Evolutionary conservation across 108 stramenopile genomes (phyloP).

Genomic region (Ochromonas danica): DNA sequence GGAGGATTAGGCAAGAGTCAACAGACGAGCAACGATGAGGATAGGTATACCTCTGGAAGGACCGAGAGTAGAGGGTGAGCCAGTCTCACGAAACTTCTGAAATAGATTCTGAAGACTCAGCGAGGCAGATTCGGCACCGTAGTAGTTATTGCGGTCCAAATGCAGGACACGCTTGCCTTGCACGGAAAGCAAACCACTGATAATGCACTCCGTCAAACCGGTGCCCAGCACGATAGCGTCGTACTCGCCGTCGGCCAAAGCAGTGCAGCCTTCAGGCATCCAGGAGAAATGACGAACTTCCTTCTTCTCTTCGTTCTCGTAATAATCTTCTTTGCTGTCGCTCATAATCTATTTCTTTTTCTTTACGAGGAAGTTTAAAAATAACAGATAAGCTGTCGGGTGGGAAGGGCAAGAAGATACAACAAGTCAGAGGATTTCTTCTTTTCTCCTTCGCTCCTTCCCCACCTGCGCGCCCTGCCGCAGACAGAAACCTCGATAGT

Average conservation of each 20-base stretch:
- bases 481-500: no score
- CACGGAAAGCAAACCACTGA: slow-evolving; percentile 86
- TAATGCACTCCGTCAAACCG: slow-evolving; percentile 96
- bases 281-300: neutral
- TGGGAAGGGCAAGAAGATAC: no score
- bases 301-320: neutral
- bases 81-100: slow-evolving; percentile 75
- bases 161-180: slow-evolving; percentile 90
- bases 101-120: slow-evolving; percentile 83
- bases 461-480: no score
- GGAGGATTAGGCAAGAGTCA: no score
- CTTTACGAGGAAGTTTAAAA: no score
- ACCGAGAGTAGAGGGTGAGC: slow-evolving; percentile 37
- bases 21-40: no score
- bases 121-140: slow-evolving; percentile 96
- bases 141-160: slow-evolving; percentile 95
- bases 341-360: neutral
- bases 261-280: slow-evolving; percentile 67
- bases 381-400: neutral
- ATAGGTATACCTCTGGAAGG: slow-evolving; percentile 22
- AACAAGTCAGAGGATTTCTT: no score
- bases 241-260: slow-evolving; percentile 97
- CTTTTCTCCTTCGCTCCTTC: no score
- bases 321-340: neutral
- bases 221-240: slow-evolving; percentile 98